A percentile compares a stretch with the other conserved stretches of the same genome.
Conservation (phyloP, 1,284 basidiomycete species). For the Ceraceosorus bombacis region DNA sequence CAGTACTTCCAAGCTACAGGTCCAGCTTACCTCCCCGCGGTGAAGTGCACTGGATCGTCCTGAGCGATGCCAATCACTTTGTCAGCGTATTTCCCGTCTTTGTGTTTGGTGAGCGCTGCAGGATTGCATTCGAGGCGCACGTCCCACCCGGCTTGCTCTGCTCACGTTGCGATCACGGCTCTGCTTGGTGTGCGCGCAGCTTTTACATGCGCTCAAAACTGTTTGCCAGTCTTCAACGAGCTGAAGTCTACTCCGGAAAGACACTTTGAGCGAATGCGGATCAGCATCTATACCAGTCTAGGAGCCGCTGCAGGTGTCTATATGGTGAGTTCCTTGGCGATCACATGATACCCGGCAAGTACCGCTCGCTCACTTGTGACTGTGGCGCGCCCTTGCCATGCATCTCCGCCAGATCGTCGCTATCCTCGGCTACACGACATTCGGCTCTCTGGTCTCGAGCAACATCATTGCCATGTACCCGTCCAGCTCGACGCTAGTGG, state of each 20-base stretch:
- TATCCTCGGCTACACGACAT: slow-evolving; percentile 82
- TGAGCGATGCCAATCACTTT: slow-evolving; percentile 70
- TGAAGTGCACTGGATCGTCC: slow-evolving; percentile 49
- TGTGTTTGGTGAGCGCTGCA: slow-evolving; percentile 64
- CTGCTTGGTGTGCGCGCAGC: slow-evolving; percentile 1
- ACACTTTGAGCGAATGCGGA: slow-evolving; percentile 73
- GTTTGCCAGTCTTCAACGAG: slow-evolving; percentile 78
- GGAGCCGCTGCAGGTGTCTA: slow-evolving; percentile 53
- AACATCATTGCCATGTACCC: slow-evolving; percentile 59
- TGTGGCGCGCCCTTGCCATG: neutral
- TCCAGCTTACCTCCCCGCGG: slow-evolving; percentile 29
- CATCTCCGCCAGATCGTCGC: slow-evolving; percentile 30
- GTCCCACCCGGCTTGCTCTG: too few species aligned
- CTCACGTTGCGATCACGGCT: slow-evolving; percentile 55
- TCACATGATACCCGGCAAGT: too few species aligned
- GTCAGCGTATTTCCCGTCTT: slow-evolving; percentile 76
- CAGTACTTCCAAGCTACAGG: slow-evolving; percentile 23
- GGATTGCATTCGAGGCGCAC: too few species aligned
- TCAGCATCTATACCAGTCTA: slow-evolving; percentile 77
- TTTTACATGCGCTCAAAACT: slow-evolving; percentile 29
- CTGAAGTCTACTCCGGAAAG: slow-evolving; percentile 56
- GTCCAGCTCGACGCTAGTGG: slow-evolving; percentile 81
- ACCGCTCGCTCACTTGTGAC: too few species aligned
- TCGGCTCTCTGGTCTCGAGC: slow-evolving; percentile 62
- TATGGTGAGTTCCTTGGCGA: slow-evolving; percentile 12